A percentile compares a stretch with the other conserved stretches of the same genome.
Conservation (phyloP, 108 stramenopile genomes). For the Conticribra guillardii region DNA sequence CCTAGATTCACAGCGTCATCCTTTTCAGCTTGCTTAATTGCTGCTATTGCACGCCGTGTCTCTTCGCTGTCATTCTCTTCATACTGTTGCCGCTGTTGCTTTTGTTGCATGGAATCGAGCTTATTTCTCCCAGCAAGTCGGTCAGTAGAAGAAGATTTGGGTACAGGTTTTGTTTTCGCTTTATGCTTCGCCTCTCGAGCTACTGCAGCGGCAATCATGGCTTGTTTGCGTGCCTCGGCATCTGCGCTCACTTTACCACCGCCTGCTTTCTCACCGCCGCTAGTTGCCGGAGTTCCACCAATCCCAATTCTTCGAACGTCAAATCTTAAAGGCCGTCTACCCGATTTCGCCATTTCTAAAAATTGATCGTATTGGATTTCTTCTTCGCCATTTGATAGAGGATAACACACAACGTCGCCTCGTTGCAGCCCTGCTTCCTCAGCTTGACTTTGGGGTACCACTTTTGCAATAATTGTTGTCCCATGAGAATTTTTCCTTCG, state of each 20-base stretch:
- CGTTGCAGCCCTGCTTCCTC: conserved; percentile 65
- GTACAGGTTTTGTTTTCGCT: conserved; percentile 43
- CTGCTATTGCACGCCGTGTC: conserved; percentile 58
- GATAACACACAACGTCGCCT: conserved; percentile 81
- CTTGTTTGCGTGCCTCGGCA: conserved; percentile 66
- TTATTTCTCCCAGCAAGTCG: conserved; percentile 4
- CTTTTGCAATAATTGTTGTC: conserved; percentile 64
- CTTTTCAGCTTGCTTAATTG: conserved; percentile 65
- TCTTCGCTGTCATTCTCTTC: conserved; percentile 47
- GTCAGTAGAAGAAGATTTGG: conserved; percentile 13
- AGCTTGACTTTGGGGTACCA: conserved; percentile 61
- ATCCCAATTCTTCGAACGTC: conserved; percentile 57
- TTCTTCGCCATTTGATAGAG: conserved; percentile 64
- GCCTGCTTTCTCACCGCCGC: conserved; percentile 15
- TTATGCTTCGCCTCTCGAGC: conserved; percentile 78
- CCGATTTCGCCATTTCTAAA: conserved; percentile 53
- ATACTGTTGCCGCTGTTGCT: conserved; percentile 9
- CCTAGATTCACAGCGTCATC: conserved; percentile 61
- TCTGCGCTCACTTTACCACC: conserved; percentile 52
- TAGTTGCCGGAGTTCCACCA: conserved; percentile 29
- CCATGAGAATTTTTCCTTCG: conserved; percentile 51
- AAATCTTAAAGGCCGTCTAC: conserved; percentile 61
- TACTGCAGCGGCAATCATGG: conserved; percentile 86
- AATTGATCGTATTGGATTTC: conserved; percentile 80
- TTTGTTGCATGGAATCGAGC: neutral